These are phyloP conservation scores for Tulasnella sp. DNA, from an alignment of 768 basidiomycete genomes.

Conservation along the genomic window DNA sequence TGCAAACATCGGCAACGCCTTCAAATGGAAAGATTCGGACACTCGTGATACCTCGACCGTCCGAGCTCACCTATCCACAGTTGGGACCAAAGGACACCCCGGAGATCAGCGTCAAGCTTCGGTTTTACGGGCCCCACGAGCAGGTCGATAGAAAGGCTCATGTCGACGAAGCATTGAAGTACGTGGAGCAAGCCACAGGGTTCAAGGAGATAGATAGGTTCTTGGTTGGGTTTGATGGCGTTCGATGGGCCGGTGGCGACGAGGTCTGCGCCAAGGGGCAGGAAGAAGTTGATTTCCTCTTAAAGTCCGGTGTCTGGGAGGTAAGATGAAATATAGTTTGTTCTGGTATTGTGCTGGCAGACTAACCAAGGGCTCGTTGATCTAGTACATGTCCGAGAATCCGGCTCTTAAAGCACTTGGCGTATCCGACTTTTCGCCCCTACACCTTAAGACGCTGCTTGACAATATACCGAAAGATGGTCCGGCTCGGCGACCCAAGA, in stretches of 20 bases:
- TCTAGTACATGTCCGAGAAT: slow-evolving; percentile 26
- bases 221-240: slow-evolving; percentile 24
- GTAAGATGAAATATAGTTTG: neutral
- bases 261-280: slow-evolving; percentile 19
- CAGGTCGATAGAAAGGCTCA: slow-evolving; percentile 13
- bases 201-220: slow-evolving; percentile 24
- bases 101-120: slow-evolving; percentile 27
- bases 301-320: slow-evolving; percentile 22
- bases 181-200: slow-evolving; percentile 27
- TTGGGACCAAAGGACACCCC: slow-evolving; percentile 8
- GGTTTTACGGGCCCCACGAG: slow-evolving; percentile 26
- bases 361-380: neutral
- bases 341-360: neutral
- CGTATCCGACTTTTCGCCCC: slow-evolving; percentile 27
- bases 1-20: neutral
- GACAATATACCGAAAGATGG: neutral
- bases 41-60: slow-evolving; percentile 19
- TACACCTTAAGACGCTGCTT: slow-evolving; percentile 14
- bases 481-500: neutral
- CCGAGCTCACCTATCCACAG: slow-evolving; percentile 13
- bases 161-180: slow-evolving; percentile 26
- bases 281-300: slow-evolving; percentile 24
- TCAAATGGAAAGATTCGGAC: neutral
- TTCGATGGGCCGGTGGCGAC: slow-evolving; percentile 27
- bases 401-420: slow-evolving; percentile 19